These are phyloP conservation scores for Zelonia costaricensis DNA, from an alignment of 208 protist genomes.

Conservation along the genomic window DNA sequence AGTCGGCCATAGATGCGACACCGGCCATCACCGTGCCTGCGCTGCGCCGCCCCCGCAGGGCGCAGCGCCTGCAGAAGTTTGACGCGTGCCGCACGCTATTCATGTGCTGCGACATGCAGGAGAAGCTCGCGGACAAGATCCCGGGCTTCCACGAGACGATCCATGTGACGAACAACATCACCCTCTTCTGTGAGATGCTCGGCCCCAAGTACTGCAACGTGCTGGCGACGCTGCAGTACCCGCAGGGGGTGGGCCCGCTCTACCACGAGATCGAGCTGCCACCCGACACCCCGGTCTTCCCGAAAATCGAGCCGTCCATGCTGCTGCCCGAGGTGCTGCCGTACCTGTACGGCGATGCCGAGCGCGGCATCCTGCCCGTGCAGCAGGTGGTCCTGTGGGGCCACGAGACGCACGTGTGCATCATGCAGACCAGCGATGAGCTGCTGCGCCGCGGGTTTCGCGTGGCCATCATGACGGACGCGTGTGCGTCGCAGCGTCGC, in stretches of 20 bases:
- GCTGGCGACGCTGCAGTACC: conserved; percentile 65
- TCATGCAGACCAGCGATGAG: conserved; percentile 68
- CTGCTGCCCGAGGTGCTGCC: conserved; percentile 44
- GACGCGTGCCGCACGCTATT: conserved; percentile 55
- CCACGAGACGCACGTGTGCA: conserved; percentile 74
- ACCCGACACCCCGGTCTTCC: conserved; percentile 32
- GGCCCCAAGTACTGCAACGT: conserved; percentile 34
- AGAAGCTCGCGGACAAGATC: conserved; percentile 47
- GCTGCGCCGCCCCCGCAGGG: neutral
- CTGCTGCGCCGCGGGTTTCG: conserved; percentile 50
- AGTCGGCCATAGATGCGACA: neutral
- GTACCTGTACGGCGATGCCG: conserved; percentile 39
- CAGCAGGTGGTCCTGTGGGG: conserved; percentile 77
- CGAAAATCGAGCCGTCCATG: conserved; percentile 75
- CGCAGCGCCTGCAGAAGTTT: conserved; percentile 5
- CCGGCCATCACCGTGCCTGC: conserved; percentile 18
- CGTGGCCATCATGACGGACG: conserved; percentile 57
- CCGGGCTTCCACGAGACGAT: conserved; percentile 48
- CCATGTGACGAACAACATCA: conserved; percentile 48
- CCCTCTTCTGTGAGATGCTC: conserved; percentile 38
- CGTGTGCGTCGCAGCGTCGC: conserved; percentile 37
- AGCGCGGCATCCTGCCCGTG: conserved; percentile 41
- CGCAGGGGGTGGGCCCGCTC: conserved; percentile 43
- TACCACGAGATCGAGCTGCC: conserved; percentile 55
- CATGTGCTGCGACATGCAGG: conserved; percentile 84